Evolutionary conservation across 768 basidiomycete genomes (phyloP), one percentile per base, ranked within the genome.

Genomic region (Cystofilobasidium macerans): DNA sequence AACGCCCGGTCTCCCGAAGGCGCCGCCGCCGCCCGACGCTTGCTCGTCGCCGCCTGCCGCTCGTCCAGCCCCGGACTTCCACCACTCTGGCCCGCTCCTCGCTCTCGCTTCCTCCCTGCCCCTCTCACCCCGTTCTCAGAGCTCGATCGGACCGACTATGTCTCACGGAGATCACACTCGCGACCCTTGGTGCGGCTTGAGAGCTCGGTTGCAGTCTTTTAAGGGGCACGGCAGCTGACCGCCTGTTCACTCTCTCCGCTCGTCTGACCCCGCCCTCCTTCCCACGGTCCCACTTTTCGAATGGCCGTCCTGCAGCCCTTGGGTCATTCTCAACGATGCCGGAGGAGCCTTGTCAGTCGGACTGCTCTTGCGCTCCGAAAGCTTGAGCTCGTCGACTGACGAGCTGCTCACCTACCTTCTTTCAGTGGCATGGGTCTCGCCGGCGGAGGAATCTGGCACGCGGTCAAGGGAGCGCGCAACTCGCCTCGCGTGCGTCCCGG

Each of bases 311-410:
- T 32, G 13, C 72, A 97, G 94, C 78, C 94, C 94, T 72, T 97
- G 92, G 90, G 93, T 97, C 61, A 88, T 97, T 75, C 85, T 97
- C 72, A 95, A 89, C 80, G 94, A 98, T 80, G 94, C 93, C 77
- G 93, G 94, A 68, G 93, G 91, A 69, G 92, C 93, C 16, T 94
- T 95, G 64, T 65, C n/a, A 48, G 64, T 61, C 33, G 4, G 2
- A 24, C 33, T 30, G 36, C 14, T 42, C 35, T 33, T n/a, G 18
- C 40, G 9, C 24, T 38, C 36, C 57, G 24, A 59, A n/a, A n/a
- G 32, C 16, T 42, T 40, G 35, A 36, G 18, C 18, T 18, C 8
- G 14, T 7, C 36, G 36, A 38, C 36, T 51, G 48, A 51, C 48
- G 51, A 54, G 26, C 28, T n/a, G n/a, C n/a, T 18, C 36, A 7